Conservation (phyloP, 2,329 filamentous ascomycete species). For the Anthostomella pinea region DNA sequence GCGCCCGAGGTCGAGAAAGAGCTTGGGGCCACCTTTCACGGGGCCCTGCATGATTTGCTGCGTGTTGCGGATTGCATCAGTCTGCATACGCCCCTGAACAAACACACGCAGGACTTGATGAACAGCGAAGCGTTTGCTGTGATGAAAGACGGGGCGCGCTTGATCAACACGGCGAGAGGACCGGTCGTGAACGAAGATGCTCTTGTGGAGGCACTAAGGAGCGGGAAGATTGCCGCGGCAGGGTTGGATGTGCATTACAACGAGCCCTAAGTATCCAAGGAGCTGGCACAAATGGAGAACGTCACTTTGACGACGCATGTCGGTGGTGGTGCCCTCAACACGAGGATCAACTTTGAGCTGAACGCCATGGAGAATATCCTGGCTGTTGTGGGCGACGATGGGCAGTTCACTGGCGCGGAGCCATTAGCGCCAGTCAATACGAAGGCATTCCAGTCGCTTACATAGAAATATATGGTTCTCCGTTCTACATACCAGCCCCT, state of each 20-base stretch:
- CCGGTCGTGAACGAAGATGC: conserved; percentile 30
- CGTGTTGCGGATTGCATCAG: conserved; percentile 39
- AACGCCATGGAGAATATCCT: conserved; percentile 15
- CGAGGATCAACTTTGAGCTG: conserved; percentile 12
- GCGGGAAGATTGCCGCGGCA: conserved; percentile 24
- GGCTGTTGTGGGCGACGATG: conserved; percentile 9
- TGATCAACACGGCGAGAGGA: conserved; percentile 32
- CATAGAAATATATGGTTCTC: too few relatives aligned
- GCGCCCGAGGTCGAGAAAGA: conserved; percentile 32
- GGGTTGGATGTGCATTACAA: conserved; percentile 31
- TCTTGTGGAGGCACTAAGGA: conserved; percentile 26
- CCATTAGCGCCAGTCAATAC: too few relatives aligned
- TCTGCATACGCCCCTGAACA: conserved; percentile 21
- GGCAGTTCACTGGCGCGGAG: too few relatives aligned
- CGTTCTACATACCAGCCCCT: too few relatives aligned
- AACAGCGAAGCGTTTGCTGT: conserved; percentile 18
- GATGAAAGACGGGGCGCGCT: conserved; percentile 19
- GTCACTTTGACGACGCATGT: conserved; percentile 12
- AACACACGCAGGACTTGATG: conserved; percentile 24
- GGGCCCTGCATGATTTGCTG: conserved; percentile 39
- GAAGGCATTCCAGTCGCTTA: too few relatives aligned
- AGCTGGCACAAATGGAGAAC: conserved; percentile 27
- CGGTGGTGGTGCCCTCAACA: conserved; percentile 12
- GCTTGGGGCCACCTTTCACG: conserved; percentile 36
- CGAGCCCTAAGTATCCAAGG: conserved; percentile 41